These are phyloP conservation scores for Cyberlindnera suaveolens DNA, from an alignment of 805 yeast genomes.

Conservation along the genomic window DNA sequence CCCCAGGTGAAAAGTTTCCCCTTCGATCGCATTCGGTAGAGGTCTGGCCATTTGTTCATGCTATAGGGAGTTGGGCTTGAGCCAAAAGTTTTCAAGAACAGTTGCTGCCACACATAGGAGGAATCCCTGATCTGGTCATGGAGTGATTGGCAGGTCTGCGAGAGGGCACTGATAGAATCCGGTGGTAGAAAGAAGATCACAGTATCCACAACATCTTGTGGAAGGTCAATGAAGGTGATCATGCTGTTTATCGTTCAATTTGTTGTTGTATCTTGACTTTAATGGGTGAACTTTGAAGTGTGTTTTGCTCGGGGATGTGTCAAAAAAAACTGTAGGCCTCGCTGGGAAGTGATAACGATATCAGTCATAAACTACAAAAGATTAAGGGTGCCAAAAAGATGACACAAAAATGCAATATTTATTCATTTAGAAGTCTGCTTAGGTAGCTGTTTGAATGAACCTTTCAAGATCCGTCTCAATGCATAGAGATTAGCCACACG, in stretches of 20 bases:
- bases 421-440: not conserved
- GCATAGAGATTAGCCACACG: slow-evolving; percentile 74
- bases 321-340: not conserved
- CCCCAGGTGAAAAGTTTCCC: slow-evolving; percentile 51
- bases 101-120: slow-evolving; percentile 35
- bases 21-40: slow-evolving; percentile 34
- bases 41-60: slow-evolving; percentile 42
- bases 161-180: slow-evolving; percentile 35
- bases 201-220: slow-evolving; percentile 31
- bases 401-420: not conserved
- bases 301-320: not conserved
- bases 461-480: slow-evolving; percentile 52
- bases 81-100: slow-evolving; percentile 41
- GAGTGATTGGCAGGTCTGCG: slow-evolving; percentile 33
- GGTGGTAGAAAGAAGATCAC: slow-evolving; percentile 22
- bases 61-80: slow-evolving; percentile 36
- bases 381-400: no score
- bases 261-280: not conserved
- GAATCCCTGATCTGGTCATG: slow-evolving; percentile 31
- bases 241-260: not conserved
- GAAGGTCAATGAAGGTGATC: slow-evolving; percentile 7
- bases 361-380: no score
- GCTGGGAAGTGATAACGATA: not conserved
- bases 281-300: not conserved
- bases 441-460: slow-evolving; percentile 19